Percentiles rank a stretch among this genome's conserved stretches.
These are phyloP conservation scores for Pseudogymnoascus sp. DNA, from an alignment of 2,329 filamentous ascomycete genomes.

Conservation along the genomic window DNA sequence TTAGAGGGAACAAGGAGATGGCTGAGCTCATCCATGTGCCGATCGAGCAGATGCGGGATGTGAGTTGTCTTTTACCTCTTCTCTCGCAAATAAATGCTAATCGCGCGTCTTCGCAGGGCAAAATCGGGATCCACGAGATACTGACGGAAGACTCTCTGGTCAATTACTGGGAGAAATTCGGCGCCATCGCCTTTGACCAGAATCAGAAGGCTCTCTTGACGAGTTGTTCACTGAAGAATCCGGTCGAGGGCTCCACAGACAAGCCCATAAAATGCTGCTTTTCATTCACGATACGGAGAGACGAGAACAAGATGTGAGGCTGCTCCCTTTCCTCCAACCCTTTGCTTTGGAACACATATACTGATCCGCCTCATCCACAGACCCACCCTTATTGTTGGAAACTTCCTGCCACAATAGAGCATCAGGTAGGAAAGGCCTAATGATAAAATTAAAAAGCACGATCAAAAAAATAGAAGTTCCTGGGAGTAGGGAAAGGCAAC, in stretches of 20 bases:
- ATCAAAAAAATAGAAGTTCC: neutral
- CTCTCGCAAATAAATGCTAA: slow-evolving; percentile 10
- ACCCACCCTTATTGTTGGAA: slow-evolving; percentile 89
- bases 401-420: slow-evolving; percentile 78
- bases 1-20: slow-evolving; percentile 97
- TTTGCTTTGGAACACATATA: slow-evolving; percentile 3
- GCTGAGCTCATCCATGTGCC: slow-evolving; percentile 89
- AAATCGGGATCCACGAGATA: slow-evolving; percentile 90
- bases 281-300: slow-evolving; percentile 90
- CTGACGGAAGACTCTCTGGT: slow-evolving; percentile 91
- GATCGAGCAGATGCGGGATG: slow-evolving; percentile 82
- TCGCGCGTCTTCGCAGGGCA: slow-evolving; percentile 51
- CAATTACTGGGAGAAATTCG: slow-evolving; percentile 98
- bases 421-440: slow-evolving; percentile 7
- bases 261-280: slow-evolving; percentile 88
- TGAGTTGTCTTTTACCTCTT: slow-evolving; percentile 38
- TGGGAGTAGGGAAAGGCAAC: neutral
- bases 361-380: slow-evolving; percentile 40
- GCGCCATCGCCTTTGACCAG: slow-evolving; percentile 91
- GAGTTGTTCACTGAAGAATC: slow-evolving; percentile 82
- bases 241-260: slow-evolving; percentile 57
- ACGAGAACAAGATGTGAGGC: slow-evolving; percentile 90
- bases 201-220: slow-evolving; percentile 92
- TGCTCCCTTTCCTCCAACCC: neutral
- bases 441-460: neutral